Base-by-base conservation (phyloP, 1,139 yeast species). In the Hyphopichia pseudoburtonii region DNA sequence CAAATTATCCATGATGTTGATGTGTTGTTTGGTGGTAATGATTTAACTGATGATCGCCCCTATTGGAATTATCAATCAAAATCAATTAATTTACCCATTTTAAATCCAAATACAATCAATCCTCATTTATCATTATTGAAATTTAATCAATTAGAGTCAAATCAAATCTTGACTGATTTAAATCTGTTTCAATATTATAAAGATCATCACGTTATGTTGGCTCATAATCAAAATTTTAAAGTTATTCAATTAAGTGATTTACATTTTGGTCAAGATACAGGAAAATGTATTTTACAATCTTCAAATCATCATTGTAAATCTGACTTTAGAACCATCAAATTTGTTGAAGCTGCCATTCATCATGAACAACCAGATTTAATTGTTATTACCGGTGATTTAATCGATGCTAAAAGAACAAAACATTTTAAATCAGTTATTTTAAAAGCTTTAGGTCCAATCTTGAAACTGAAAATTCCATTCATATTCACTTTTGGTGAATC, bases 401-500 rank as follows among this genome's bases (percentile, higher is more conserved):
- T 66, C 30, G 71, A 66, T 43, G 39, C 51, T 29, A 39, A 41
- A 21, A 46, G 60, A 5, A 40, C 54, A 4, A 43, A 46, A 6
- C 69, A 65, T 42, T 58, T 53, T 40, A 60, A 57, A 42, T 60
- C 70, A 10, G 65, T 60, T n/a, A 39, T 69, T 19, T 48, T 70
- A 29, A 67, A 66, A 40, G 59, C 65, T 5, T 52, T 70, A 19
- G 59, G 61, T 17, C 68, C 73, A 4, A 59, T 70, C 17, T 50
- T 70, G 12, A 46, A 51, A 17, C 46, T 52, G 7, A 52, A 54
- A 12, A 47, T 64, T 17, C 68, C 67, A 17, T 70, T 64, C 35
- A 43, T 69, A 3, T 60, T 63, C 42, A 67, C 71, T 3, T 70
- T 70, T 50, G 76, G 76, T 10, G 75, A 70, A 42, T 47, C 58